phyloP scores from a whole-genome alignment of 2,329 filamentous ascomycete genomes.

The Aspergillus nomiae region DNA sequence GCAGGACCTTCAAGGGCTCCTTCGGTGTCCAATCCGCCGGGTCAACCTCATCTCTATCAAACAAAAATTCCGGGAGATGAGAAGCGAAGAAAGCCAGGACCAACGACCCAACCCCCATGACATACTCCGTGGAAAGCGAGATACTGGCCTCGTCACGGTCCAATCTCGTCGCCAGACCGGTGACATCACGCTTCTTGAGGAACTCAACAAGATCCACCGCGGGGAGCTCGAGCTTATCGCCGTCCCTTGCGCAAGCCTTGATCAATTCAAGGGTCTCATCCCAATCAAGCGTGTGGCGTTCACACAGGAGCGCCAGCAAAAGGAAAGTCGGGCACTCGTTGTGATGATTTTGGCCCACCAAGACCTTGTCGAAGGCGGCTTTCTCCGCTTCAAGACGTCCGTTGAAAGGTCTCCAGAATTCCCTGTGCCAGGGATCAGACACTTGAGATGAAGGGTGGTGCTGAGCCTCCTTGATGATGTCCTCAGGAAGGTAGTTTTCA shows the following conservation, averaged over 20 bases:
- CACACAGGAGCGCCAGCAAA: slow-evolving; percentile 13
- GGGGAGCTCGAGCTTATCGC: slow-evolving; percentile 4
- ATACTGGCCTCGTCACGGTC: slow-evolving; percentile 14
- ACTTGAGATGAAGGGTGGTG: slow-evolving; percentile 6
- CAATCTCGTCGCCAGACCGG: slow-evolving; percentile 9
- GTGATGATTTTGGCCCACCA: slow-evolving; percentile 5
- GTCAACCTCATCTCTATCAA: slow-evolving; percentile 11
- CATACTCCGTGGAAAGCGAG: slow-evolving; percentile 15
- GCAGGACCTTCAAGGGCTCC: slow-evolving; percentile 8
- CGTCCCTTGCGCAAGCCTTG: slow-evolving; percentile 2
- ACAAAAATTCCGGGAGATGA: slow-evolving; percentile 12
- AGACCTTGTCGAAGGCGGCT: slow-evolving; percentile 8
- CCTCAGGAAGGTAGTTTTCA: slow-evolving; percentile 12
- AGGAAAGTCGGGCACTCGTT: slow-evolving; percentile 16
- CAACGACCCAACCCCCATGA: slow-evolving; percentile 14
- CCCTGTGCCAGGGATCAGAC: slow-evolving; percentile 15
- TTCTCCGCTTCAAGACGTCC: slow-evolving; percentile 16
- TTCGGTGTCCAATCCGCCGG: slow-evolving; percentile 10
- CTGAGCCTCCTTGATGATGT: neutral
- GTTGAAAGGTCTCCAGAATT: slow-evolving; percentile 16
- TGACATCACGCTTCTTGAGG: slow-evolving; percentile 6
- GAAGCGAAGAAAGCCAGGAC: slow-evolving; percentile 12
- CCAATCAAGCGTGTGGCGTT: slow-evolving; percentile 17
- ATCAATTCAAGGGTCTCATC: slow-evolving; percentile 17
- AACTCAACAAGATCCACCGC: slow-evolving; percentile 12